phyloP scores from a whole-genome alignment of 306 rosid species.

The Mucuna pruriens region DNA sequence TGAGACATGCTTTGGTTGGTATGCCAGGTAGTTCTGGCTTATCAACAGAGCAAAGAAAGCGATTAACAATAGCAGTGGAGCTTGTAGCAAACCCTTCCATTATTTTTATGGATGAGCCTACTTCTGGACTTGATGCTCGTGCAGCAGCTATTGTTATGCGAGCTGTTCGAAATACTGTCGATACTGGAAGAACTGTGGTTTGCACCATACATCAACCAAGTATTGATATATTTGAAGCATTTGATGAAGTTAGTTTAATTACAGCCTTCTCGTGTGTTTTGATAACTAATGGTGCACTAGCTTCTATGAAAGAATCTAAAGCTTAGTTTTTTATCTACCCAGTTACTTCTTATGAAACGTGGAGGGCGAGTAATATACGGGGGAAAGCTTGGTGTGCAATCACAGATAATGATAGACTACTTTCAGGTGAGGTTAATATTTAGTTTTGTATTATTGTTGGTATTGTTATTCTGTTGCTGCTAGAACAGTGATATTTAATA shows the following conservation, averaged over 20 bases:
- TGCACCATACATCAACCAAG: conserved; percentile 97
- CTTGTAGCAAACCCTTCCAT: conserved; percentile 96
- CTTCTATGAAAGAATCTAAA: conserved; percentile 33
- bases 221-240: conserved; percentile 90
- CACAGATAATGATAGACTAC: conserved; percentile 74
- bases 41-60: conserved; percentile 91
- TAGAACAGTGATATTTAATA: conserved; percentile 1
- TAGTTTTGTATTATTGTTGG: background rate
- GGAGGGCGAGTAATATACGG: conserved; percentile 88
- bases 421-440: conserved; percentile 65
- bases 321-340: conserved; percentile 36
- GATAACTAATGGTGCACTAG: conserved; percentile 29
- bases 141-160: conserved; percentile 96
- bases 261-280: conserved; percentile 13
- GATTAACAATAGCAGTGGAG: conserved; percentile 91
- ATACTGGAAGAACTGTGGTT: conserved; percentile 93
- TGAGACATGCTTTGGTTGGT: conserved; percentile 82
- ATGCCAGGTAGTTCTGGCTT: conserved; percentile 86
- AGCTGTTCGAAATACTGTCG: conserved; percentile 90
- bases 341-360: conserved; percentile 95
- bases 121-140: conserved; percentile 94
- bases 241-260: conserved; percentile 69
- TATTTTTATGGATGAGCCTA: conserved; percentile 95
- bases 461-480: background rate
- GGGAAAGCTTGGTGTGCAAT: conserved; percentile 78